Base-by-base conservation (phyloP, 257 asterid species). In the Solanum peruvianum region DNA sequence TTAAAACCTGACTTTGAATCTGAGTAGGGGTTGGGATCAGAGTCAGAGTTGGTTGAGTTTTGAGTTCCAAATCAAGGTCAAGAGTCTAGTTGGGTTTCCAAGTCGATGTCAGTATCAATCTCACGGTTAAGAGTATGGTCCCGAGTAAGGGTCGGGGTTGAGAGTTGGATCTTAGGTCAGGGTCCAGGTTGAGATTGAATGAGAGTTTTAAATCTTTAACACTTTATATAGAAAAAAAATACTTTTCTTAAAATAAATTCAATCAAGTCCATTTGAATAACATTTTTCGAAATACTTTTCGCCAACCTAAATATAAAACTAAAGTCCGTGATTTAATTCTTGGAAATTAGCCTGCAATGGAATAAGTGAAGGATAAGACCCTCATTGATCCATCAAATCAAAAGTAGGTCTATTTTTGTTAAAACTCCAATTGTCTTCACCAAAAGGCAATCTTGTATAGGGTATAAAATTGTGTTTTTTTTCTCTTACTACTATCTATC, bases 321-420 rank as follows among this genome's bases (percentile, higher is more conserved):
- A 69, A 29, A 11, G 75, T 3, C 75, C 75, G 56, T 70, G 56
- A 86, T 16, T 86, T 52, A 21, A 11, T 29, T 70, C 31, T 71
- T 86, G 84, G 37, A 86, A 86, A 72, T 45, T 45, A 56, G 67
- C 66, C 25, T 64, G 35, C 71, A 16, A 52, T 37, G 12, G 58
- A 88, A 70, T 82, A n/a, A 42, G 39, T 77, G 84, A 82, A 42
- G 16, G 71, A 29, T 56, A 60, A 64, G 35, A 15, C 45, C 31
- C 1, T 49, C 56, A 27, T 9, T 87, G 91, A 89, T 86, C 41
- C 72, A 87, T 91, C 93, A 89, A 89, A 87, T 91, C 90, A 82
- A 86, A 71, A 44, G 62, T 27, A 25, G 49, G 52, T 37, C 71
- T 80, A 52, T 87, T 86, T 70, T 89, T 35, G 27, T 47, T 56